phyloP scores from a whole-genome alignment of 2,329 filamentous ascomycete genomes.

The Monosporascus sp. region DNA sequence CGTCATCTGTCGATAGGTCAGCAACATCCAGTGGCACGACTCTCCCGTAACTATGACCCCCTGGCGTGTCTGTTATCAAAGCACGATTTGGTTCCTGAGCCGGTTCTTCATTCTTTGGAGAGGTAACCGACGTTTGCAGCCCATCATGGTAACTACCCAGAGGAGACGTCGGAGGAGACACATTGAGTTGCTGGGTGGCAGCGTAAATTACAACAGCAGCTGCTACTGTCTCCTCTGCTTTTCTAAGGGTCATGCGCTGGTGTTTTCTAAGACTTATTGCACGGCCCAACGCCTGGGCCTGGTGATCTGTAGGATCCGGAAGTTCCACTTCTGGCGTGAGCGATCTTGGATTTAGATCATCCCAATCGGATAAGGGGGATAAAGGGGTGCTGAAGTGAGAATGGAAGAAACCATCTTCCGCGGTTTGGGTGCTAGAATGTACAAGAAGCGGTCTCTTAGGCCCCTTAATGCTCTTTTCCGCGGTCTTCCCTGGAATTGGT shows the following conservation, averaged over 20 bases:
- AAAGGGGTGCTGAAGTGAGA: constrained; percentile 7
- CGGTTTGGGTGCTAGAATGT: constrained; percentile 26
- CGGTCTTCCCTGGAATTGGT: constrained; percentile 8
- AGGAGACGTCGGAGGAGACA: constrained; percentile 30
- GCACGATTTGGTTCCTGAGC: constrained; percentile 8
- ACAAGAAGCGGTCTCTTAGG: constrained; percentile 15
- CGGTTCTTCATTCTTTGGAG: constrained; percentile 11
- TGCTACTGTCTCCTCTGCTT: constrained; percentile 49
- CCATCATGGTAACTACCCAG: constrained; percentile 15
- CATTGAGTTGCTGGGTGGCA: constrained; percentile 40
- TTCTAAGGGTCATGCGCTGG: constrained; percentile 38
- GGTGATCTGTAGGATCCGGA: constrained; percentile 35
- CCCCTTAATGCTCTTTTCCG: constrained; percentile 15
- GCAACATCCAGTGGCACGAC: constrained; percentile 43
- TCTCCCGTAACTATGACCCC: constrained; percentile 28
- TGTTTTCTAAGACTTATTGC: constrained; percentile 40
- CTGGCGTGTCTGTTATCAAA: constrained; percentile 16
- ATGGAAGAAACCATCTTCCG: constrained; percentile 10
- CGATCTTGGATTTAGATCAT: constrained; percentile 30
- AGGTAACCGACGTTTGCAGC: constrained; percentile 14
- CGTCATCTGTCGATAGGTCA: constrained; percentile 53
- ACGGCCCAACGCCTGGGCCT: constrained; percentile 35
- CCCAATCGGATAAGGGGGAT: constrained; percentile 15
- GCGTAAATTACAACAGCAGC: constrained; percentile 52
- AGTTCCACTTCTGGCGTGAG: constrained; percentile 44